Conservation (phyloP, 768 basidiomycete genomes). For the Lanmaoa pseudosensibilis region DNA sequence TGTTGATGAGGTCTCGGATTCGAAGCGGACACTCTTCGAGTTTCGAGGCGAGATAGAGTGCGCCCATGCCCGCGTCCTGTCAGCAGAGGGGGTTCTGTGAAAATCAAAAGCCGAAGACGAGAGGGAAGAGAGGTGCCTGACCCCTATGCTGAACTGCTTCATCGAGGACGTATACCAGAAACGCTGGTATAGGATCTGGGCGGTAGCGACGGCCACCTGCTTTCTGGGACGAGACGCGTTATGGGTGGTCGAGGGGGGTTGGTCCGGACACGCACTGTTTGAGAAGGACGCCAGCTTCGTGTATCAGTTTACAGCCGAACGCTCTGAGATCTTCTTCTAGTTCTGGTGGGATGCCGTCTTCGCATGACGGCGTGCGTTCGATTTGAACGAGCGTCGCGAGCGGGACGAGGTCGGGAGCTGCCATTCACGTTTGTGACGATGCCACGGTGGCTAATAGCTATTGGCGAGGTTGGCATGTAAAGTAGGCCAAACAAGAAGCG, state of each 20-base stretch:
- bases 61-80: conserved; percentile 89
- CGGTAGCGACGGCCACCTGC: conserved; percentile 95
- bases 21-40: conserved; percentile 89
- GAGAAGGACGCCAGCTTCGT: conserved; percentile 89
- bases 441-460: too few relatives aligned
- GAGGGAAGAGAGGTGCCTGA: conserved; percentile 41
- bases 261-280: conserved; percentile 63
- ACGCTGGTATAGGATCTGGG: conserved; percentile 93
- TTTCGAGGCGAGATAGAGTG: conserved; percentile 84
- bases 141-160: conserved; percentile 92
- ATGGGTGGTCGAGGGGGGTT: conserved; percentile 2
- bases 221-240: conserved; percentile 51
- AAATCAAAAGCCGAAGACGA: conserved; percentile 3
- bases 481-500: conserved; percentile 23
- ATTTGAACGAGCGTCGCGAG: conserved; percentile 82
- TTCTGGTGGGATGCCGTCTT: conserved; percentile 78
- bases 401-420: conserved; percentile 60
- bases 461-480: not conserved
- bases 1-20: conserved; percentile 92
- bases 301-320: conserved; percentile 92
- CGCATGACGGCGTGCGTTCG: conserved; percentile 72
- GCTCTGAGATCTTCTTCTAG: conserved; percentile 88
- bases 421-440: conserved; percentile 32
- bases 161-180: conserved; percentile 97
- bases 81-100: conserved; percentile 5